Conservation (phyloP, 352 stramenopile species). For the Globisporangium irregulare region DNA sequence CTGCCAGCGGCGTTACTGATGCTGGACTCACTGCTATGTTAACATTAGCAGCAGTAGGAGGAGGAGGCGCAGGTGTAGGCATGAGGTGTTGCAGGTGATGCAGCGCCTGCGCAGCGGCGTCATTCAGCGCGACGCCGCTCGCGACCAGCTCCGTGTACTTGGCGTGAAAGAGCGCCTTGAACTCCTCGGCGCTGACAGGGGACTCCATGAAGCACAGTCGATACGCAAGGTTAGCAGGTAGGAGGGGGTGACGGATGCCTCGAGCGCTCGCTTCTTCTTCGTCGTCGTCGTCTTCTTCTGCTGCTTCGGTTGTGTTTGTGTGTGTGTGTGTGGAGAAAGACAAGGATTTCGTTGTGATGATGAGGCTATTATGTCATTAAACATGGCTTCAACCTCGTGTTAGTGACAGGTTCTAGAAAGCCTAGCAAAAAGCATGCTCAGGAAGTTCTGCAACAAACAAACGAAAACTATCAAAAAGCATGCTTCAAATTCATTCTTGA, state of each 20-base stretch:
- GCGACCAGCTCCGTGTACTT: conserved; percentile 49
- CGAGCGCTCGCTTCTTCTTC: background rate
- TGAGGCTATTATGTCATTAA: background rate
- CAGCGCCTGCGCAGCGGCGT: conserved; percentile 54
- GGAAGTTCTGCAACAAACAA: background rate
- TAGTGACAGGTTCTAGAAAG: conserved; percentile 6
- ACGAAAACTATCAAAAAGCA: background rate
- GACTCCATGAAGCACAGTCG: background rate
- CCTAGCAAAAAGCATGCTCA: background rate
- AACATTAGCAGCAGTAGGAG: background rate
- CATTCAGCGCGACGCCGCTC: conserved; percentile 52
- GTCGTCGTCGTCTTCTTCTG: background rate
- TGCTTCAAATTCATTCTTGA: background rate
- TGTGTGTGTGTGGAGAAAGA: background rate
- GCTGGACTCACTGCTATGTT: background rate
- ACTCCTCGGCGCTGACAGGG: conserved; percentile 19
- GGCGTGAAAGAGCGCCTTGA: conserved; percentile 49
- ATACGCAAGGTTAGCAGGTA: background rate
- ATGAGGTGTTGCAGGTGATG: conserved; percentile 44
- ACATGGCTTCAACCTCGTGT: background rate
- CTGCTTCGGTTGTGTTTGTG: background rate
- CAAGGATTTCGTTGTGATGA: background rate
- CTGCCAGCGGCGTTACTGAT: background rate
- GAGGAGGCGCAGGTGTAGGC: conserved; percentile 1
- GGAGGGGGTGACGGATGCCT: background rate